Percentiles rank a stretch among this genome's conserved stretches.
Evolutionary conservation across 129 eudicot genomes (phyloP).

Genomic region (Lactuca sativa): DNA sequence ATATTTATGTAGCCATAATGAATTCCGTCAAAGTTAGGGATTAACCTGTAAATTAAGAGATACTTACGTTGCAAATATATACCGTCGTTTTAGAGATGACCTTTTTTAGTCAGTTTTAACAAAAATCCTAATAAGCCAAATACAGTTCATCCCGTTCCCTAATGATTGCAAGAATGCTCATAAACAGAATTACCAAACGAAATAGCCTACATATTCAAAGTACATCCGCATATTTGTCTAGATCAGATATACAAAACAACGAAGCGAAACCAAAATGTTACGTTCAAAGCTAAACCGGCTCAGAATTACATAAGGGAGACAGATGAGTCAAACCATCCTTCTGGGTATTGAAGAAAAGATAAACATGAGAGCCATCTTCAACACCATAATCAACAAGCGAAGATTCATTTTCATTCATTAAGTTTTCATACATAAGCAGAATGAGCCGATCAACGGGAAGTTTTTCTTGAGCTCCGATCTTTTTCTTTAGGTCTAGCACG

Average conservation of each 20-base stretch:
- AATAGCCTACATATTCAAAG: background rate
- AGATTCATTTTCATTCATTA: slow-evolving; percentile 34
- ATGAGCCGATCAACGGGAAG: slow-evolving; percentile 43
- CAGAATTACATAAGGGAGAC: slow-evolving; percentile 5
- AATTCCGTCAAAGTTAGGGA: no score
- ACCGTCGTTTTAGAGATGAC: background rate
- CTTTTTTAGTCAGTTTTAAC: background rate
- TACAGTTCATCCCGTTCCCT: background rate
- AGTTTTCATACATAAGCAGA: slow-evolving; percentile 23
- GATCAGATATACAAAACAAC: background rate
- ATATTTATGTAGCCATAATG: background rate
- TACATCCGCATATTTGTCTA: background rate
- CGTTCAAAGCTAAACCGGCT: background rate
- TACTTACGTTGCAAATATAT: background rate
- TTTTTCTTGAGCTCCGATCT: slow-evolving; percentile 51
- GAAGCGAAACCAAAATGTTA: background rate
- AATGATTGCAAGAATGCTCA: background rate
- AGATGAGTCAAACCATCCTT: slow-evolving; percentile 22
- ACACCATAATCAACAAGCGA: slow-evolving; percentile 51
- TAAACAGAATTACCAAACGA: background rate
- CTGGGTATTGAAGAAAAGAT: slow-evolving; percentile 42
- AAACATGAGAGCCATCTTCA: slow-evolving; percentile 52
- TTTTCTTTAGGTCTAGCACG: slow-evolving; percentile 48
- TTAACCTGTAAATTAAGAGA: background rate
- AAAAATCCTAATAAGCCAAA: background rate